Evolutionary conservation across 1,284 basidiomycete genomes (phyloP), one percentile per base, ranked within the genome.

Genomic region (Irpex rosettiformis): DNA sequence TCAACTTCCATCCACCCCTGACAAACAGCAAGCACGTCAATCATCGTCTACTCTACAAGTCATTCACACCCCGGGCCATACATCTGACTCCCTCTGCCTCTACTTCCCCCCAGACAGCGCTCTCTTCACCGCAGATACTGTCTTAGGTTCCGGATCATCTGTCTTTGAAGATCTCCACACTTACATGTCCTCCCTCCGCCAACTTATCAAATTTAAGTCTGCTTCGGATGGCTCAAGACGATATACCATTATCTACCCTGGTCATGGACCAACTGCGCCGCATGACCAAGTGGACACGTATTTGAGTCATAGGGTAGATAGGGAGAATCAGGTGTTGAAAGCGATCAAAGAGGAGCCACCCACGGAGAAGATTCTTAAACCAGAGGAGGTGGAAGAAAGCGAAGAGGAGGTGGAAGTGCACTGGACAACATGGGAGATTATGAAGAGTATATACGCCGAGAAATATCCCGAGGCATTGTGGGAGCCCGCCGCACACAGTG

Each of bases 51-150:
- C 57, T 53, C 74, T 94, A 13, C 79, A 79, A 25, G 84, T 96
- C 16, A 65, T 98, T 0, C 88, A 93, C 68, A 90, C 94, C 0
- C 96, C 96, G 0, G 96, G 96, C 0, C 96, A 98, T 69, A 98
- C 96, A 0, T 69, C 78, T 37, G 96, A 98, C 72, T 96, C 93
- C 4, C 83, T 96, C 65, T 89, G 81, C 55, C 75, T 95, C 49
- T 77, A 86, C 62, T 75, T 92, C 54, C 78, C 81, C 45, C 73
- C 80, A 61, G 83, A 91, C 71, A 69, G 78, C 43, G 87, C 83
- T 1, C 78, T 96, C 24, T 91, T 96, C 74, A 96, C 94, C 0
- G 93, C 91, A 1, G 96, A 98, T 73, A 93, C 89, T 4, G 86
- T 98, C 4, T 83, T 98, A 22, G 96, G 96, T 0, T 86, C 94